A percentile compares a stretch with the other conserved stretches of the same genome.
Evolutionary conservation across 176 grass and related monocot genomes (phyloP).

Genomic region (Musa itinerans): DNA sequence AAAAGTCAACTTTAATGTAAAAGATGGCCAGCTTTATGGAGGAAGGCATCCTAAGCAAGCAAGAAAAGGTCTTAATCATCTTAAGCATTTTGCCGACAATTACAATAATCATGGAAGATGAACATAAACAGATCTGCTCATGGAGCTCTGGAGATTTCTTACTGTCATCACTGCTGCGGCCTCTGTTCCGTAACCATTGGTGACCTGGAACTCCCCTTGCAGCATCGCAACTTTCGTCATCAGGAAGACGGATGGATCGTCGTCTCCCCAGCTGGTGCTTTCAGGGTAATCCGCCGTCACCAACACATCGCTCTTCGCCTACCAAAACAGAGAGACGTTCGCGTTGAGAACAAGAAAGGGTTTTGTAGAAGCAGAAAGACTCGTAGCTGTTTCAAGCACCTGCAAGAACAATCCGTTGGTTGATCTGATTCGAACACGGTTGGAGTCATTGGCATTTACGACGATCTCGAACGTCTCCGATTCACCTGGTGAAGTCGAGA

Average conservation of each 20-base stretch:
- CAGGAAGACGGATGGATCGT: conserved; percentile 54
- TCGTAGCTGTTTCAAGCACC: background rate
- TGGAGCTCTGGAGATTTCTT: background rate
- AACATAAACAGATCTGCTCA: too few relatives aligned
- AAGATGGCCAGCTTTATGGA: too few relatives aligned
- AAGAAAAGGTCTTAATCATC: too few relatives aligned
- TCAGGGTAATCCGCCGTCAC: conserved; percentile 34
- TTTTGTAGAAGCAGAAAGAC: background rate
- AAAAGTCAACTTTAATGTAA: background rate
- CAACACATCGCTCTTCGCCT: conserved; percentile 32
- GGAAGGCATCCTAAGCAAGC: too few relatives aligned
- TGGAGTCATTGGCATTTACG: conserved; percentile 20
- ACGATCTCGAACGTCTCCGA: conserved; percentile 48
- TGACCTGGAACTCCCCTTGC: conserved; percentile 57
- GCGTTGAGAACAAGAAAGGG: background rate
- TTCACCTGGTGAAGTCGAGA: conserved; percentile 20
- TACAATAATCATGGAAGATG: too few relatives aligned
- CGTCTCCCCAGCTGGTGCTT: conserved; percentile 40
- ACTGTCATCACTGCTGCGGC: conserved; percentile 35
- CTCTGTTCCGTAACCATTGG: conserved; percentile 45
- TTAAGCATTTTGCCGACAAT: too few relatives aligned
- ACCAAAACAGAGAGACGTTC: background rate
- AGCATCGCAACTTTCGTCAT: conserved; percentile 20
- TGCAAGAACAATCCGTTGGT: conserved; percentile 51
- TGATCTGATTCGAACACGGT: conserved; percentile 36